Evolutionary conservation across 2,329 filamentous ascomycete genomes (phyloP), one percentile per base, ranked within the genome.

Genomic region (Nothopassalora personata): DNA sequence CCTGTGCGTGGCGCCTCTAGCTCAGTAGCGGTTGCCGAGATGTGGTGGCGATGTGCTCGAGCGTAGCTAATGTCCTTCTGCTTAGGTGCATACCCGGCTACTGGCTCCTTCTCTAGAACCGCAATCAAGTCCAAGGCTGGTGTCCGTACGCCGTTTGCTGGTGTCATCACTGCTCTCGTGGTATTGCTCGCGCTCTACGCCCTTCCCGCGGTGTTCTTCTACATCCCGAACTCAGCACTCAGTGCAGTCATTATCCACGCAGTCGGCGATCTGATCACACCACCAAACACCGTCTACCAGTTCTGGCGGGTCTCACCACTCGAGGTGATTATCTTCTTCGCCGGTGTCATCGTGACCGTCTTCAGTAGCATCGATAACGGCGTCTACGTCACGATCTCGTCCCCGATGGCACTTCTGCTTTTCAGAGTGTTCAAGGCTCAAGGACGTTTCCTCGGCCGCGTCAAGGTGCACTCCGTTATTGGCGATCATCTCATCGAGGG

Each of bases 121-220:
- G 93, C 94, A 55, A 97, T 97, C 77, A 96, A 97, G 75, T 94
- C 93, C 4, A 97, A 97, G 76, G 92, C 94, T 53, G 94, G 94
- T 69, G 93, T 97, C 4, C 86, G 91, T 27, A 97, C 92, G 0
- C 93, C 93, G 0, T 86, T 96, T 57, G 91, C 90, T 15, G 93
- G 94, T 76, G 83, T 96, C 46, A 89, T 97, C 64, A 97, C 92
- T 7, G 92, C 89, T 0, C 56, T 89, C 13, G 83, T 97, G 13
- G 93, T 97, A 4, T 81, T 97, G 0, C 79, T 97, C 8, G 92
- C 94, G 36, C 90, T 96, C 63, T 97, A 97, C 70, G 89, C 90
- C 10, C 78, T 97, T 52, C 87, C 93, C 0, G 85, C 87, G 0
- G 86, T 97, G 30, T 97, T 97, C 81, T 97, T 86, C 78, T 97